Evolutionary conservation across 768 basidiomycete species (phyloP).

Genomic region (Leccinum disarticulatum): DNA sequence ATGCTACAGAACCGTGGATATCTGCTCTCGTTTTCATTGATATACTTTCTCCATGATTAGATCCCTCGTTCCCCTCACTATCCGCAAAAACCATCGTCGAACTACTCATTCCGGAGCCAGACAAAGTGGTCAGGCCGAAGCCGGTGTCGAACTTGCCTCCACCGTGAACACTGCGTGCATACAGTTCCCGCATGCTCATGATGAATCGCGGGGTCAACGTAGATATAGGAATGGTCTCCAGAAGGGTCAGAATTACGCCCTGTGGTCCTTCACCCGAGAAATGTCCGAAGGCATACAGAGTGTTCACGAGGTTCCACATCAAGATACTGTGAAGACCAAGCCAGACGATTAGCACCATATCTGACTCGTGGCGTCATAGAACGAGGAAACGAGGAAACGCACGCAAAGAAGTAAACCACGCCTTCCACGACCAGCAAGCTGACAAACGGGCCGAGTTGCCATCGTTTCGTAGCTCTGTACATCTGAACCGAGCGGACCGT

Average conservation of each 20-base stretch:
- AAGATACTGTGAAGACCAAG: background rate
- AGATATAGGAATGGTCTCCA: background rate
- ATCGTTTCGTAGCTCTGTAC: background rate
- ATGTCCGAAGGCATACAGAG: background rate
- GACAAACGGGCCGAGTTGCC: background rate
- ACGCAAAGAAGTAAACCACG: background rate
- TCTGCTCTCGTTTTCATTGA: background rate
- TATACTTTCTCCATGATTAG: background rate
- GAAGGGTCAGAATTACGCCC: background rate
- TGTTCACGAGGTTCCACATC: background rate
- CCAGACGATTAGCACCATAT: background rate
- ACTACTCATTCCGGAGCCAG: background rate
- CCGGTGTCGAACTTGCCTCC: background rate
- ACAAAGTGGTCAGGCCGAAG: background rate
- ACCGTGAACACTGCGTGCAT: background rate
- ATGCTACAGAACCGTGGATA: background rate
- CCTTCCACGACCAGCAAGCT: background rate
- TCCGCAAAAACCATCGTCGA: background rate
- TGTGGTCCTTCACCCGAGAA: background rate
- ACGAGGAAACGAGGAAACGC: background rate
- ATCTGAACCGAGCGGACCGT: background rate
- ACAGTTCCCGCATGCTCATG: background rate
- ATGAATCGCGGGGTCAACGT: background rate
- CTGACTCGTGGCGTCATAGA: background rate
- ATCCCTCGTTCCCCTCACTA: background rate